These are phyloP conservation scores for Talaromyces funiculosus DNA, from an alignment of 2,329 filamentous ascomycete species.

Conservation along the genomic window DNA sequence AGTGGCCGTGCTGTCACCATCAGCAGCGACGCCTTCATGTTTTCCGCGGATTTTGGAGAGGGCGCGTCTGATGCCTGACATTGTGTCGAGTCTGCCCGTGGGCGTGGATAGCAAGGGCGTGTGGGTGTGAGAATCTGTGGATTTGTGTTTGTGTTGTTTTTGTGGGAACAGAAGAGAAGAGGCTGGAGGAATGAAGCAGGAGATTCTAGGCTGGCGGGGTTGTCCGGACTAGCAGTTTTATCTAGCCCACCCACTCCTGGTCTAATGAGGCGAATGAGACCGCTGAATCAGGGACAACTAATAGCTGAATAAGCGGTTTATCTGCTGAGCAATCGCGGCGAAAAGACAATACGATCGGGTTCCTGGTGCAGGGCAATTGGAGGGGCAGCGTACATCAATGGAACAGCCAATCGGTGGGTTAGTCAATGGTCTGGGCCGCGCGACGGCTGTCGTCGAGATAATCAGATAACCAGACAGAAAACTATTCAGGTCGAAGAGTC, in stretches of 20 bases:
- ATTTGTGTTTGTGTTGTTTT: too few relatives aligned
- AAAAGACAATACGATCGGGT: background rate
- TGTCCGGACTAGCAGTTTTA: background rate
- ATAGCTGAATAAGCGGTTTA: background rate
- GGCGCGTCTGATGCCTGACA: slow-evolving; percentile 46
- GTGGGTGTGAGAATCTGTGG: too few relatives aligned
- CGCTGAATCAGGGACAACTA: background rate
- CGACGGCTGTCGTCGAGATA: background rate
- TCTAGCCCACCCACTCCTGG: background rate
- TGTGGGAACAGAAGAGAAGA: background rate
- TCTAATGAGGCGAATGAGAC: background rate
- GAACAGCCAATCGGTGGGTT: background rate
- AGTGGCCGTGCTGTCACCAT: slow-evolving; percentile 17
- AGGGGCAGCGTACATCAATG: background rate
- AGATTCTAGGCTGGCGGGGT: background rate
- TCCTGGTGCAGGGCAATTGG: background rate
- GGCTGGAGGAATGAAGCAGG: background rate
- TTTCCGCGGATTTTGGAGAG: slow-evolving; percentile 37
- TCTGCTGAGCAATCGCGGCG: background rate
- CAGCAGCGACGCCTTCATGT: slow-evolving; percentile 19
- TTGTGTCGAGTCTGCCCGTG: slow-evolving; percentile 12
- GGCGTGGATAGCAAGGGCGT: slow-evolving; percentile 4
- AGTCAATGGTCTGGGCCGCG: background rate
- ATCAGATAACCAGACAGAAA: background rate
- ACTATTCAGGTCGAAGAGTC: too few relatives aligned